Conservation (phyloP, 225 moss, liverwort and hornwort genomes). For the Marchantia polymorpha region DNA sequence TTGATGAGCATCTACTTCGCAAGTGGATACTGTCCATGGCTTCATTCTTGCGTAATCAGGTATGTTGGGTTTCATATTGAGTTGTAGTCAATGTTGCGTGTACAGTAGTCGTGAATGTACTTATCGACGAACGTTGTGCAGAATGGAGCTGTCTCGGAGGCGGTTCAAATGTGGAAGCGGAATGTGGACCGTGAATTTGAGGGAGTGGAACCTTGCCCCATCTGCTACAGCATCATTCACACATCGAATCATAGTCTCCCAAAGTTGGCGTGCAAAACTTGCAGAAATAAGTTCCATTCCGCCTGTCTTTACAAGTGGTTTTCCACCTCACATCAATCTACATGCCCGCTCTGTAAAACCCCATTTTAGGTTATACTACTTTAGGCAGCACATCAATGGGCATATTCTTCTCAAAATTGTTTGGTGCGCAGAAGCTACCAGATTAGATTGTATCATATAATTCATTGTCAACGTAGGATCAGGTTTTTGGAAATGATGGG, state of each 20-base stretch:
- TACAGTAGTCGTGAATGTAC: background rate
- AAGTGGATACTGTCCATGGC: slow-evolving; percentile 99
- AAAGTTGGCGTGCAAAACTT: slow-evolving; percentile 84
- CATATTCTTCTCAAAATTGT: background rate
- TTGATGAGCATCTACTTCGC: slow-evolving; percentile 76
- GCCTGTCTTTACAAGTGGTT: slow-evolving; percentile 99
- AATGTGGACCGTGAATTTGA: slow-evolving; percentile 97
- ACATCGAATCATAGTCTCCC: slow-evolving; percentile 86
- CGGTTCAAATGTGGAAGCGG: slow-evolving; percentile 93
- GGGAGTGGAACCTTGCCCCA: slow-evolving; percentile 95
- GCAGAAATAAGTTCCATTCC: slow-evolving; percentile 92
- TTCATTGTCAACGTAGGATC: background rate
- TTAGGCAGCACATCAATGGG: background rate
- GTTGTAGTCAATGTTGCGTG: background rate
- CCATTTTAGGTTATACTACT: slow-evolving; percentile 45
- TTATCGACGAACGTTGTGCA: slow-evolving; percentile 30
- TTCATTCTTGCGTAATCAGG: slow-evolving; percentile 91
- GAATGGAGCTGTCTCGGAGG: slow-evolving; percentile 94
- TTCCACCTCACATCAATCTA: slow-evolving; percentile 90
- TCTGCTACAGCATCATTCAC: slow-evolving; percentile 98
- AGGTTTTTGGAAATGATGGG: background rate
- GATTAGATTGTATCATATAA: slow-evolving; percentile 13
- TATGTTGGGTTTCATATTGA: slow-evolving; percentile 19
- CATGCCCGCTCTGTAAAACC: slow-evolving; percentile 97
- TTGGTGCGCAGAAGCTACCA: background rate